These are phyloP conservation scores for Cladosporium sp. DNA, from an alignment of 2,329 filamentous ascomycete species.

Conservation along the genomic window DNA sequence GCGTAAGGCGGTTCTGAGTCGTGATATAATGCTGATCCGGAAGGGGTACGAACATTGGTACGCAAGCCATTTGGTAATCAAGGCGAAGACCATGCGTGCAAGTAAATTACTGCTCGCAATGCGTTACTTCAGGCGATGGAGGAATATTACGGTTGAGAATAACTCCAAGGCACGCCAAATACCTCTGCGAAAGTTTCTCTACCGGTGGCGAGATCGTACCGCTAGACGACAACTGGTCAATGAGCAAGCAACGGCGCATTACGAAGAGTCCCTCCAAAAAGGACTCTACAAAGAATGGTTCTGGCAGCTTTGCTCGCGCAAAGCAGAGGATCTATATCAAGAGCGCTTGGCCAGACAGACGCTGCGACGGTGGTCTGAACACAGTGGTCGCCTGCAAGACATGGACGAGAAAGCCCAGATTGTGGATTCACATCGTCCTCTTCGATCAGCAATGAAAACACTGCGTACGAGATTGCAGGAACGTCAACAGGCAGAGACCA, in stretches of 20 bases:
- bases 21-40: slow-evolving; percentile 2
- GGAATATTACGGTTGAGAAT: slow-evolving; percentile 60
- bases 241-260: slow-evolving; percentile 23
- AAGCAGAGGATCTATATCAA: slow-evolving; percentile 33
- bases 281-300: slow-evolving; percentile 7
- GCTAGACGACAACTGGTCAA: slow-evolving; percentile 19
- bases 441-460: not conserved
- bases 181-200: slow-evolving; percentile 51
- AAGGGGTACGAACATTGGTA: slow-evolving; percentile 9
- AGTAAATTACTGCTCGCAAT: slow-evolving; percentile 52
- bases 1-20: slow-evolving; percentile 14
- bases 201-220: slow-evolving; percentile 47
- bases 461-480: not conserved
- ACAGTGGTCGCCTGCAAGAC: slow-evolving; percentile 9
- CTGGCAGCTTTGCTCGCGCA: slow-evolving; percentile 19
- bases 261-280: slow-evolving; percentile 24
- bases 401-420: slow-evolving; percentile 11
- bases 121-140: slow-evolving; percentile 67
- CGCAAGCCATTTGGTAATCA: not conserved
- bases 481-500: not conserved
- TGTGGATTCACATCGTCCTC: not conserved
- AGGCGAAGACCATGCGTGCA: not conserved
- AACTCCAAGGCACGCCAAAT: slow-evolving; percentile 51
- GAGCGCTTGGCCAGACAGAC: slow-evolving; percentile 18
- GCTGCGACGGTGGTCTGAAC: not conserved